Percentiles rank a stretch among this genome's conserved stretches.
phyloP scores from a whole-genome alignment of 805 yeast genomes.

The Candida gorgasii region DNA sequence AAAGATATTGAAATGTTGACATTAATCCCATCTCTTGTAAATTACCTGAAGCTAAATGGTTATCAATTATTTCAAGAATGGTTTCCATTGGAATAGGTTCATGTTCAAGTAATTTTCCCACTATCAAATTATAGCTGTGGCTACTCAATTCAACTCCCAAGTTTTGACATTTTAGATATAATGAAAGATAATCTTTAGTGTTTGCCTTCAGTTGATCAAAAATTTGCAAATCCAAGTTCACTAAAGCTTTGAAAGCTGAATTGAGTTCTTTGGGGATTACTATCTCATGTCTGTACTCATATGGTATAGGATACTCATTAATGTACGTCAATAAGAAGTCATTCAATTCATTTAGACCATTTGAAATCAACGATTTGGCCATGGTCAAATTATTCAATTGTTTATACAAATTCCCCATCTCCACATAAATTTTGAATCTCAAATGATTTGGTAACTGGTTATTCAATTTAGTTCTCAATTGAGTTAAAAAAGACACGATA shows the following conservation, averaged over 20 bases:
- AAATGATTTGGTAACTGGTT: slow-evolving; percentile 22
- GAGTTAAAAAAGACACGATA: slow-evolving; percentile 29
- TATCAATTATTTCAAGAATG: slow-evolving; percentile 27
- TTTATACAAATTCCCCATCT: slow-evolving; percentile 31
- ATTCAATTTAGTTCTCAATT: slow-evolving; percentile 19
- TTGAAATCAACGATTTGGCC: slow-evolving; percentile 24
- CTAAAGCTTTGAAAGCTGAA: slow-evolving; percentile 18
- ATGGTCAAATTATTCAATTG: slow-evolving; percentile 22
- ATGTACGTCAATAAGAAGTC: slow-evolving; percentile 15
- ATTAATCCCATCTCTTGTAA: slow-evolving; percentile 26
- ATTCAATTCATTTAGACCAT: slow-evolving; percentile 20
- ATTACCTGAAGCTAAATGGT: slow-evolving; percentile 31
- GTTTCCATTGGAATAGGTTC: neutral
- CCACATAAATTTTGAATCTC: slow-evolving; percentile 25
- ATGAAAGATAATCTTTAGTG: slow-evolving; percentile 13
- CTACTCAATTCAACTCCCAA: slow-evolving; percentile 20
- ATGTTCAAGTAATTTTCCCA: slow-evolving; percentile 11
- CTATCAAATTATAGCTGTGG: slow-evolving; percentile 19
- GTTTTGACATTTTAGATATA: slow-evolving; percentile 12
- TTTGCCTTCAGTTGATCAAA: slow-evolving; percentile 7
- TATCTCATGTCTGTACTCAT: slow-evolving; percentile 8
- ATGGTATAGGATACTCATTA: slow-evolving; percentile 20
- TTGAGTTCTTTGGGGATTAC: slow-evolving; percentile 22
- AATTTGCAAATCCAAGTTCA: slow-evolving; percentile 19
- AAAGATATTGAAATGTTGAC: slow-evolving; percentile 26